phyloP scores from a whole-genome alignment of 208 protist genomes.

The Leptomonas pyrrhocoris region DNA sequence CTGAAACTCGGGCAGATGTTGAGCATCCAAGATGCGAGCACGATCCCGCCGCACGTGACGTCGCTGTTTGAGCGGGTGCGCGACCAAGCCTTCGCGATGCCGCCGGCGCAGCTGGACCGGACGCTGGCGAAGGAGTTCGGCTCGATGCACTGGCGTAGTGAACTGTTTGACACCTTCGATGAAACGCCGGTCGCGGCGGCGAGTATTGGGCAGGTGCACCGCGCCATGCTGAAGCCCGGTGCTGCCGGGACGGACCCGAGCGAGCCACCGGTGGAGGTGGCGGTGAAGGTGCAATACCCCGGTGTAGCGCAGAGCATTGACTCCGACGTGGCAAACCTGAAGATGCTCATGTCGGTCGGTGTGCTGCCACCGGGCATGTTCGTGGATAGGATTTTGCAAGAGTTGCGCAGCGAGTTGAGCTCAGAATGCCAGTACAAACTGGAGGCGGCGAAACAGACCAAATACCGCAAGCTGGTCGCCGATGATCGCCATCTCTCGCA shows the following conservation, averaged over 20 bases:
- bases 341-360: conserved; percentile 74
- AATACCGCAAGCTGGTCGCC: conserved; percentile 53
- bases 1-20: conserved; percentile 98
- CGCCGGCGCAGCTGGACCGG: conserved; percentile 58
- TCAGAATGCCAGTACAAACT: conserved; percentile 75
- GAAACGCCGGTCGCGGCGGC: conserved; percentile 93
- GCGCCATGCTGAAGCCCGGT: conserved; percentile 57
- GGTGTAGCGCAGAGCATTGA: conserved; percentile 87
- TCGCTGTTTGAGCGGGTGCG: conserved; percentile 81
- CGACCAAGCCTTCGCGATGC: conserved; percentile 89
- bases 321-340: conserved; percentile 90
- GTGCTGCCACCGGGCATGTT: conserved; percentile 82
- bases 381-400: conserved; percentile 79
- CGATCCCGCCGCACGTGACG: conserved; percentile 76
- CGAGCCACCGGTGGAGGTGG: conserved; percentile 72
- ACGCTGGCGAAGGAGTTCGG: conserved; percentile 52
- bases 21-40: conserved; percentile 87
- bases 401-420: conserved; percentile 72
- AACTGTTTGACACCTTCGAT: conserved; percentile 85
- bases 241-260: conserved; percentile 36
- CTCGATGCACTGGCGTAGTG: conserved; percentile 47
- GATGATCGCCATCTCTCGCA: conserved; percentile 39
- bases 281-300: conserved; percentile 93
- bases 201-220: conserved; percentile 96
- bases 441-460: conserved; percentile 71